Evolutionary conservation across 2,329 filamentous ascomycete species (phyloP), one percentile per base, ranked within the genome.

Genomic region (Talaromyces sp.): DNA sequence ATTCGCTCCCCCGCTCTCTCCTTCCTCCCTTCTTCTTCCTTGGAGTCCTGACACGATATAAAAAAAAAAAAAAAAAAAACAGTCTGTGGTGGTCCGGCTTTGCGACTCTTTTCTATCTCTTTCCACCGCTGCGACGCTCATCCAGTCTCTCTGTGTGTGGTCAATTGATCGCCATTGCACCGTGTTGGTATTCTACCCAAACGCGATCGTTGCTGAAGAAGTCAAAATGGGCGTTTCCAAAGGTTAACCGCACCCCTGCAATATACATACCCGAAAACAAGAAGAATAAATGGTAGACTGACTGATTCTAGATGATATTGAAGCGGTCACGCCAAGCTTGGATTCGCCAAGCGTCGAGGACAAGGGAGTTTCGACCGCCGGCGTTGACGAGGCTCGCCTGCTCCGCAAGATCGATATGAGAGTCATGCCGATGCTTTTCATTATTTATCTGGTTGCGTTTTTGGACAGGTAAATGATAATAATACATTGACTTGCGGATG

Each of bases 391-490:
- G 4, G 63, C 64, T 23, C 62, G 61, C 39, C 62, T 68, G 16
- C 35, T 66, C 16, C 67, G 66, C 63, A 67, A 67, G 37, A 67
- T 68, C 44, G 67, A 68, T 31, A 48, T 67, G 54, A 62, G 55
- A 16, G 64, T 68, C 3, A 62, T 68, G 61, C 67, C 67, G 18
- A 67, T 67, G 63, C 57, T 68, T 21, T 66, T 67, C 61, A 50
- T 52, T 18, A 64, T 68, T 31, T 68, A 67, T 56, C 55, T 68
- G 11, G 59, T 66, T 25, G 66, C 67, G 3, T 67, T 67, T 31
- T 59, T 68, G 63, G 67, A 68, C 57, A 59, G 66, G 67, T 68
- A 64, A n/a, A n/a, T n/a, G n/a, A n/a, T n/a, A n/a, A n/a, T n/a
- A n/a, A n/a, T n/a, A n/a, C n/a, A n/a, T n/a, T n/a, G n/a, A n/a